Conservation (phyloP, 148 eudicot genomes). For the Euryodendron excelsum region DNA sequence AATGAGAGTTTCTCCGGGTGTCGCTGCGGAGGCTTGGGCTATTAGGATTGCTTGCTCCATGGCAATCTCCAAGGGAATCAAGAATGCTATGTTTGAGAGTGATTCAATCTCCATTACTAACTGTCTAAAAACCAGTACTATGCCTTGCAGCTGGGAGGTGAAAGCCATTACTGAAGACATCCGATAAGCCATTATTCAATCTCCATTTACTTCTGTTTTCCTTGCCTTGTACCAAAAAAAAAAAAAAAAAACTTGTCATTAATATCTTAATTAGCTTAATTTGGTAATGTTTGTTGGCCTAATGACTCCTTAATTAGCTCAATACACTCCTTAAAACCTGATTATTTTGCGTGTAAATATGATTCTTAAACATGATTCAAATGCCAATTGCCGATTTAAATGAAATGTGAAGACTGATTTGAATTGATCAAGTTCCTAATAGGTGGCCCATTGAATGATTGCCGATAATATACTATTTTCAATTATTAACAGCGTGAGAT, state of each 20-base stretch:
- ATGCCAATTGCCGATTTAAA: background rate
- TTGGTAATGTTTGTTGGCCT: background rate
- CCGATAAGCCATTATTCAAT: background rate
- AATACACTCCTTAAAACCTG: background rate
- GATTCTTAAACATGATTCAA: no score
- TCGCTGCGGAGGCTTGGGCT: background rate
- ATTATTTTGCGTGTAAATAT: background rate
- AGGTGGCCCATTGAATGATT: background rate
- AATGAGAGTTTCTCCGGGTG: no score
- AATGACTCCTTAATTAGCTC: background rate
- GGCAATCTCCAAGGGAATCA: background rate
- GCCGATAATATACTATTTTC: background rate
- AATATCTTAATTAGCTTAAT: background rate
- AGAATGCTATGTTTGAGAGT: background rate
- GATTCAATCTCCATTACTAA: no score
- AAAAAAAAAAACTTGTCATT: background rate
- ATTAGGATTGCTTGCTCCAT: background rate
- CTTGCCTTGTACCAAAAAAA: no score
- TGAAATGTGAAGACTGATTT: background rate
- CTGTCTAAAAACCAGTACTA: background rate
- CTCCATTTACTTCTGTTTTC: background rate
- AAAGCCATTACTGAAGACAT: background rate
- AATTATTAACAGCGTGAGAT: background rate
- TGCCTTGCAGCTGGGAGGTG: background rate
- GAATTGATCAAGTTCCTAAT: background rate